These are phyloP conservation scores for Clavaria fumosa DNA, from an alignment of 768 basidiomycete species.

Conservation along the genomic window DNA sequence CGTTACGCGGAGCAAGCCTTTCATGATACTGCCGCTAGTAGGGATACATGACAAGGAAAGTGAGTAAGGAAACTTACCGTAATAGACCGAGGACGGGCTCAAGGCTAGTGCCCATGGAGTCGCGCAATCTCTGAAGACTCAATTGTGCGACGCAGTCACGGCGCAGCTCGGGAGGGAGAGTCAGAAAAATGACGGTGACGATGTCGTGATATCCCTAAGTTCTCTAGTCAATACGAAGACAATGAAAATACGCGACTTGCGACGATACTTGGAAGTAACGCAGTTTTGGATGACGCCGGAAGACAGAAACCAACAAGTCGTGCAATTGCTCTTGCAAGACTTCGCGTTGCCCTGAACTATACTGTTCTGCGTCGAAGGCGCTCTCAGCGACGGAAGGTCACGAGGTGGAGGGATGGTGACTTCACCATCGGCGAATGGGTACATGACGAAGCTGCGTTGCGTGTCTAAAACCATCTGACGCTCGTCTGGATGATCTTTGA, in stretches of 20 bases:
- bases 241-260: neutral
- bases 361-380: neutral
- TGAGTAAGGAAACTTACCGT: constrained; percentile 25
- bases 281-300: constrained; percentile 56
- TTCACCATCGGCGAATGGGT: constrained; percentile 81
- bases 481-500: constrained; percentile 52
- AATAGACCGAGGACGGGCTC: constrained; percentile 77
- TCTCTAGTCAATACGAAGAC: neutral
- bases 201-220: constrained; percentile 85
- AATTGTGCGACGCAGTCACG: constrained; percentile 51
- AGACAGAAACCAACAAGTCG: constrained; percentile 55
- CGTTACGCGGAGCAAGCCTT: constrained; percentile 52
- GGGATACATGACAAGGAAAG: neutral
- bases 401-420: constrained; percentile 4
- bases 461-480: constrained; percentile 82
- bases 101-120: constrained; percentile 76
- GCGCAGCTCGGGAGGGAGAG: constrained; percentile 45
- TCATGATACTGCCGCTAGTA: constrained; percentile 38
- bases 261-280: constrained; percentile 65
- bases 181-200: constrained; percentile 67
- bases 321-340: constrained; percentile 51
- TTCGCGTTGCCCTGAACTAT: constrained; percentile 25
- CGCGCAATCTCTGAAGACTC: constrained; percentile 64
- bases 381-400: constrained; percentile 1
- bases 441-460: constrained; percentile 84